These are phyloP conservation scores for Straminergon stramineum DNA, from an alignment of 225 moss, liverwort and hornwort species.

Conservation along the genomic window DNA sequence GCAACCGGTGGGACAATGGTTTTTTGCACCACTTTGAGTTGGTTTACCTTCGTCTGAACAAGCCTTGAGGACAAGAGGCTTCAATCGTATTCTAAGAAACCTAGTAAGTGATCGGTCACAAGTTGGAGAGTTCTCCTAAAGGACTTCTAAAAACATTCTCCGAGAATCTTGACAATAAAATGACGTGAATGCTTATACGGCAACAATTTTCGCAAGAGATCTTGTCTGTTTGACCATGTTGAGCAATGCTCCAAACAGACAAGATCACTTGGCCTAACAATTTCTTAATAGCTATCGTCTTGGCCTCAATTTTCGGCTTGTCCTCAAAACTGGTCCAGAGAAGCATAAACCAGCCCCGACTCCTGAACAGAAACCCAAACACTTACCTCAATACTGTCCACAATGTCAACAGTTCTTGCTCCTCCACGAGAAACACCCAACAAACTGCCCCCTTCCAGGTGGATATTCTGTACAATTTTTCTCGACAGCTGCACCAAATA, in stretches of 20 bases:
- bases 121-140: not conserved
- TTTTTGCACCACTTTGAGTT: not conserved
- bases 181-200: not conserved
- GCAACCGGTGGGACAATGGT: not conserved
- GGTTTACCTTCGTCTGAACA: not conserved
- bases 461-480: constrained; percentile 66
- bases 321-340: not conserved
- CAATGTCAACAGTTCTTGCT: constrained; percentile 67
- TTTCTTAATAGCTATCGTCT: not conserved
- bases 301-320: not conserved
- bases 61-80: not conserved
- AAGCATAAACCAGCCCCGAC: not conserved
- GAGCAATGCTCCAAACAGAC: not conserved
- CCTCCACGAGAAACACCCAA: constrained; percentile 89
- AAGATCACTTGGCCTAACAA: not conserved
- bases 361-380: not conserved
- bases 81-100: not conserved
- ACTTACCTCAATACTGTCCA: constrained; percentile 66
- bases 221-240: not conserved
- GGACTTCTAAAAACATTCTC: not conserved
- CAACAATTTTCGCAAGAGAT: not conserved
- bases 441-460: constrained; percentile 79
- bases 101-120: not conserved
- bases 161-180: not conserved
- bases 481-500: constrained; percentile 50